Base-by-base conservation (phyloP, 306 rosid genomes). In the Cucurbita maxima region DNA sequence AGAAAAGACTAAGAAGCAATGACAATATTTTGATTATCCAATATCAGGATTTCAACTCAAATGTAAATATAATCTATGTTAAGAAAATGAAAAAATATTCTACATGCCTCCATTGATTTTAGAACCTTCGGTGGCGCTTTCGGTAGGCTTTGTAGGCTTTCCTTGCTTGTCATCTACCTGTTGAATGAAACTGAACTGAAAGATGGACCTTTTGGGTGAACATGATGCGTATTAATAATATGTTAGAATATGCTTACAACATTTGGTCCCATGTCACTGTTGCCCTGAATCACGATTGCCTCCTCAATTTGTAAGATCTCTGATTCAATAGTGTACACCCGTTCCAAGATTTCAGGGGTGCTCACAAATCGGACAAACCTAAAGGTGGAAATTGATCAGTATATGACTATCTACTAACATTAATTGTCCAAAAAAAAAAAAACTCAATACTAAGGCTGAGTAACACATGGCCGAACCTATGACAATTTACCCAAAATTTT, bases 321-420 rank as follows among this genome's bases (percentile, higher is more conserved):
- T 30, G 96, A 85, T 82, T 95, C 99, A 76, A 77, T 58, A 66
- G 88, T 85, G 82, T 86, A 89, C 76, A 89, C 97, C 34, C 99
- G 88, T 82, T 95, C 99, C 87, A 95, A 79, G 72, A 95, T 83
- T 86, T 95, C 97, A 4, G 97, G 99, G 71, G 96, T 91, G 82
- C 86, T 89, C 80, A 95, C 97, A 79, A 95, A 95, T 73, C 99
- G 97, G 57, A 95, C 97, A 85, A 95, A 95, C 84, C 99, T 95
- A 76, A 54, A 84, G n/a, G 78, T 60, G 64, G 51, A 40, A 38
- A 50, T 5, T 34, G 34, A 51, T 70, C 74, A 70, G 59, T 13
- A 15, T 70, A 70, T 70, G 41, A 16, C 30, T 15, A 50, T 8
- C 5, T 50, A 30, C 45, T 15, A 34, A 53, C 74, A 70, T 5